phyloP scores from a whole-genome alignment of 2,329 filamentous ascomycete genomes.

The Colletotrichum sp. region DNA sequence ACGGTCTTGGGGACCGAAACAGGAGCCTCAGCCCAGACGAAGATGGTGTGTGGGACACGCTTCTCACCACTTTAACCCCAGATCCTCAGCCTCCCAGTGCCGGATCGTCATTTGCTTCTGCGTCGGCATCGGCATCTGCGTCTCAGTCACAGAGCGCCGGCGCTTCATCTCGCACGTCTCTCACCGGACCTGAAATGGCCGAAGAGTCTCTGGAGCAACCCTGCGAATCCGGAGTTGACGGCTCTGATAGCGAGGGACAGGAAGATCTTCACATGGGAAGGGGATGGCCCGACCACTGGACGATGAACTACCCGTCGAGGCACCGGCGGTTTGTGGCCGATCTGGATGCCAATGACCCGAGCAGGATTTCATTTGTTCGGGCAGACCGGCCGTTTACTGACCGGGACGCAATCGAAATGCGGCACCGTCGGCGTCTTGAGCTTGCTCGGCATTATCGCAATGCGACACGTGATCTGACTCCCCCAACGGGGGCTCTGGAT shows the following conservation, averaged over 20 bases:
- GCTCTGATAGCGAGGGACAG: constrained; percentile 55
- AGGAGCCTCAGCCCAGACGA: constrained; percentile 79
- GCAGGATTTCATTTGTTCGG: constrained; percentile 14
- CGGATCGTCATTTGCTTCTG: constrained; percentile 81
- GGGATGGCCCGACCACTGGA: constrained; percentile 13
- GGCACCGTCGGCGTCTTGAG: constrained; percentile 8
- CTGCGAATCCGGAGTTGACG: constrained; percentile 59
- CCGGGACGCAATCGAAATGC: constrained; percentile 7
- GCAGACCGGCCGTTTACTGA: neutral
- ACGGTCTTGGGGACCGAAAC: constrained; percentile 84
- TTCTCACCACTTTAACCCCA: constrained; percentile 79
- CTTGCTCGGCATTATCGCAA: constrained; percentile 12
- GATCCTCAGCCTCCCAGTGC: constrained; percentile 81
- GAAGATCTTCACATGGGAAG: constrained; percentile 21
- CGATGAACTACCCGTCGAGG: constrained; percentile 20
- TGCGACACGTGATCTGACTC: neutral
- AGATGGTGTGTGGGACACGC: constrained; percentile 75
- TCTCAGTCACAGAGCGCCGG: constrained; percentile 43
- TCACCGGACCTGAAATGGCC: constrained; percentile 41
- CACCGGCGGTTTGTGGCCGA: constrained; percentile 18
- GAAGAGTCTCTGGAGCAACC: constrained; percentile 44
- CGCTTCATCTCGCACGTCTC: constrained; percentile 51
- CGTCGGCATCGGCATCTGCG: constrained; percentile 48
- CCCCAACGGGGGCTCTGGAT: constrained; percentile 1
- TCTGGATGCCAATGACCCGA: constrained; percentile 11